phyloP scores from a whole-genome alignment of 768 basidiomycete genomes.

The Termitomyces sp. region DNA sequence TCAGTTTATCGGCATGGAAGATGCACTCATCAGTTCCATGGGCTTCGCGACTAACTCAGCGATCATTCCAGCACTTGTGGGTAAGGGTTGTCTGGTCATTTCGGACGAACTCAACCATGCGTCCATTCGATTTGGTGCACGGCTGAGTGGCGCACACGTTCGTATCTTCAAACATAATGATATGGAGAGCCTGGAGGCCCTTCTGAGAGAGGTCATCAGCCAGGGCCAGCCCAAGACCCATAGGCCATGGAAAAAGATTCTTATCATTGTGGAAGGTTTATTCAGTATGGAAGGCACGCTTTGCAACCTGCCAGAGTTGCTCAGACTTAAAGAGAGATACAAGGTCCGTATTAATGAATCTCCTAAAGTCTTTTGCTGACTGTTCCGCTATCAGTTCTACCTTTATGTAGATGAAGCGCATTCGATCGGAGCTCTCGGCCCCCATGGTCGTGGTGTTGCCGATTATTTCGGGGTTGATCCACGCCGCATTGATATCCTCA shows the following conservation, averaged over 20 bases:
- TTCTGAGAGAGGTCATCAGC: constrained; percentile 88
- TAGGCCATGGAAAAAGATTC: constrained; percentile 98
- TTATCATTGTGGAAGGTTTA: constrained; percentile 91
- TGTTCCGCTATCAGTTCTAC: constrained; percentile 67
- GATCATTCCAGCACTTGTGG: constrained; percentile 85
- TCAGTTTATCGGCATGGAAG: constrained; percentile 86
- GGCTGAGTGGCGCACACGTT: constrained; percentile 84
- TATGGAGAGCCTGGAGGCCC: constrained; percentile 73
- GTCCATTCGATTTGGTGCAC: constrained; percentile 89
- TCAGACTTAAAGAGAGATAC: constrained; percentile 91
- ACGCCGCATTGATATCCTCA: constrained; percentile 81
- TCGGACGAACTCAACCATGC: constrained; percentile 98
- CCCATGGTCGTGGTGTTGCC: constrained; percentile 89
- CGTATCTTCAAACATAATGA: constrained; percentile 98
- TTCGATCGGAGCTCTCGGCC: constrained; percentile 93
- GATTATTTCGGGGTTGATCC: constrained; percentile 92
- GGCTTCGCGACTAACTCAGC: constrained; percentile 97
- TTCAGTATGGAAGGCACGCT: constrained; percentile 99
- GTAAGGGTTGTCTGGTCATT: constrained; percentile 90
- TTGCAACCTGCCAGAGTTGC: constrained; percentile 74
- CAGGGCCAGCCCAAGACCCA: constrained; percentile 98
- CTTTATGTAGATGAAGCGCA: constrained; percentile 97
- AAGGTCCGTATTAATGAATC: constrained; percentile 55
- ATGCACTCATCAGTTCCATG: constrained; percentile 89
- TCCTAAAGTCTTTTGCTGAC: neutral